These are phyloP conservation scores for Alternaria atra DNA, from an alignment of 2,329 filamentous ascomycete species.

Conservation along the genomic window DNA sequence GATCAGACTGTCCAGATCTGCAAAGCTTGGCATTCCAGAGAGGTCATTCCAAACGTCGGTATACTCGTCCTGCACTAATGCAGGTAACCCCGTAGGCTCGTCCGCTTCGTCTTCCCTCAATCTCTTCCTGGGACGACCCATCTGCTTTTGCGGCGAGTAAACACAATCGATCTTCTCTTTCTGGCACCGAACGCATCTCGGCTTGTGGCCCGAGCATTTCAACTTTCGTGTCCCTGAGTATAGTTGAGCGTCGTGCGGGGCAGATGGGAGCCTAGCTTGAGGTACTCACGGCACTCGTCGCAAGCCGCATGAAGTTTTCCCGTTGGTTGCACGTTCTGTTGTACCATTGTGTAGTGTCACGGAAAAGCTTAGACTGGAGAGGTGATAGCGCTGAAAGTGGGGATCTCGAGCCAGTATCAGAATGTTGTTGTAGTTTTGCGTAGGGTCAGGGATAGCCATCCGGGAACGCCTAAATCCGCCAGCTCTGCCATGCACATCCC, in stretches of 20 bases:
- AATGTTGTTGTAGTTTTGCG: slow-evolving; percentile 5
- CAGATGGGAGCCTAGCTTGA: slow-evolving; percentile 3
- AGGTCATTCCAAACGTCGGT: slow-evolving; percentile 6
- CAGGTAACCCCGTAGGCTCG: neutral
- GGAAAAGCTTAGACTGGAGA: neutral
- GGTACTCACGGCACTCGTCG: slow-evolving; percentile 48
- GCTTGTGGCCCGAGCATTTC: slow-evolving; percentile 58
- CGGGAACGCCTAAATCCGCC: slow-evolving; percentile 3
- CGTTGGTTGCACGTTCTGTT: slow-evolving; percentile 24
- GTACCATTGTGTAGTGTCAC: slow-evolving; percentile 10
- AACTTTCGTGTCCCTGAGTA: slow-evolving; percentile 57
- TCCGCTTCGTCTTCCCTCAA: slow-evolving; percentile 40
- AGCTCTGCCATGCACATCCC: slow-evolving; percentile 11
- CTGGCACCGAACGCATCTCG: slow-evolving; percentile 54
- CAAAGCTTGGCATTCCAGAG: slow-evolving; percentile 11
- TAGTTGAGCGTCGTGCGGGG: slow-evolving; percentile 7
- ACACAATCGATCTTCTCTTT: slow-evolving; percentile 54
- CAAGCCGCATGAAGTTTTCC: slow-evolving; percentile 48
- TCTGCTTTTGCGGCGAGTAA: slow-evolving; percentile 59
- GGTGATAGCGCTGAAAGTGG: neutral
- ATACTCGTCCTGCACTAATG: slow-evolving; percentile 11
- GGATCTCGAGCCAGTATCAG: neutral
- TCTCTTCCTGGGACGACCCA: slow-evolving; percentile 62
- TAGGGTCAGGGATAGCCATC: neutral
- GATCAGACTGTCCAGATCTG: slow-evolving; percentile 22